Base-by-base conservation (phyloP, 1,139 yeast genomes). In the Maudiozyma humilis region DNA sequence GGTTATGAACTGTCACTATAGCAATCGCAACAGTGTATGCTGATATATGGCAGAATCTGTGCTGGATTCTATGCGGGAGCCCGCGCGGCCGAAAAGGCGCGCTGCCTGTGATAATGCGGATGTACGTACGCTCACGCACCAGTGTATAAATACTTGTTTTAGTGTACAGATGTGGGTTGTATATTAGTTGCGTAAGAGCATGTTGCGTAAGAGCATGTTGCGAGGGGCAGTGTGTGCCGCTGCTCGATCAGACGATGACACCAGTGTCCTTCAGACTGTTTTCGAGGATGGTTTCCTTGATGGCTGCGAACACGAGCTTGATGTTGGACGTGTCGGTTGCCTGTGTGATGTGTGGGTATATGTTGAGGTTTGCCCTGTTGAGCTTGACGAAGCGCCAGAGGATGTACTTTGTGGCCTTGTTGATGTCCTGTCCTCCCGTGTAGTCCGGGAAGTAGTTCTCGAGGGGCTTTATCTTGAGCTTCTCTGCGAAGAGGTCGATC, bases 311-410 rank as follows among this genome's bases (percentile, higher is more conserved):
- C 5, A 88, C 96, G 56, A 87, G 69, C 57, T 83, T 79, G 51
- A 88, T 87, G 62, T 88, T 88, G 23, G 87, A 79, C 7, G 96
- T 87, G 62, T 88, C 96, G 1, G 96, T 88, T 0, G 96, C 96
- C 62, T 88, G 96, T 3, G 96, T 88, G 27, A 88, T 84, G 59
- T 88, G 95, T 12, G 96, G 96, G 57, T 84, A 85, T 32, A 88
- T 76, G 52, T 82, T 83, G 51, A 88, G 70, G 16, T 88, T 86
- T 1, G 93, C 81, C 51, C 95, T 72, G 62, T 88, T 88, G 42
- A 84, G 78, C 63, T 84, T 89, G 40, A 86, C 82, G 62, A 88
- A 88, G 57, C 95, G 74, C 95, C 95, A 87, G 41, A 88, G 72
- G 48, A 88, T 87, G 59, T 88, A 88, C 64, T 87, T 88, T 33